Evolutionary conservation across 805 yeast species (phyloP).

Genomic region (Saturnispora silvae): DNA sequence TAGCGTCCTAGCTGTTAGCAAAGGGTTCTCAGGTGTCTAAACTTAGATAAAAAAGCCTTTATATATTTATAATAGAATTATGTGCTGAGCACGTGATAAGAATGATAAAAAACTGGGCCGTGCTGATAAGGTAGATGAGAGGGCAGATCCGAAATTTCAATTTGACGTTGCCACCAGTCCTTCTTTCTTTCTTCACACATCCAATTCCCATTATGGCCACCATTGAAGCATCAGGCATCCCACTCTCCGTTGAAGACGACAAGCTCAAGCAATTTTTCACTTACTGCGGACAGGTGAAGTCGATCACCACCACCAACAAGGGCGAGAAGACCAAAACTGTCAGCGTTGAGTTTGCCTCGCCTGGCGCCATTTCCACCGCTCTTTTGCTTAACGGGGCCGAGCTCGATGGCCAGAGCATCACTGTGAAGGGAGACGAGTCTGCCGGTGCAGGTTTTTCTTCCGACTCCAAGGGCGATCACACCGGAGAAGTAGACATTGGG

Average conservation of each 20-base stretch:
- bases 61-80: too few species aligned
- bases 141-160: too few species aligned
- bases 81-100: too few species aligned
- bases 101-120: neutral
- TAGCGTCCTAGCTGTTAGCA: slow-evolving; percentile 85
- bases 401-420: slow-evolving; percentile 46
- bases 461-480: slow-evolving; percentile 10
- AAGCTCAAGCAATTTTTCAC: slow-evolving; percentile 59
- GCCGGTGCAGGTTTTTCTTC: slow-evolving; percentile 13
- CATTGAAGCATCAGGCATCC: slow-evolving; percentile 47
- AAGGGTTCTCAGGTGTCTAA: slow-evolving; percentile 66
- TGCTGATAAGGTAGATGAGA: too few species aligned
- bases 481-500: slow-evolving; percentile 33
- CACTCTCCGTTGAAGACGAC: slow-evolving; percentile 36
- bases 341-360: slow-evolving; percentile 42
- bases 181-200: too few species aligned
- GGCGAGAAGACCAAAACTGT: slow-evolving; percentile 29
- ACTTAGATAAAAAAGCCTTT: too few species aligned
- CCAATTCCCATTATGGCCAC: too few species aligned
- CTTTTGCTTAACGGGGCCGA: slow-evolving; percentile 63
- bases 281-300: slow-evolving; percentile 54
- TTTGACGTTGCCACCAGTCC: neutral
- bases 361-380: slow-evolving; percentile 62
- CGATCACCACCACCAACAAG: slow-evolving; percentile 25
- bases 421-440: slow-evolving; percentile 25